Conservation (phyloP, 805 yeast genomes). For the Sungouiella blattae region DNA sequence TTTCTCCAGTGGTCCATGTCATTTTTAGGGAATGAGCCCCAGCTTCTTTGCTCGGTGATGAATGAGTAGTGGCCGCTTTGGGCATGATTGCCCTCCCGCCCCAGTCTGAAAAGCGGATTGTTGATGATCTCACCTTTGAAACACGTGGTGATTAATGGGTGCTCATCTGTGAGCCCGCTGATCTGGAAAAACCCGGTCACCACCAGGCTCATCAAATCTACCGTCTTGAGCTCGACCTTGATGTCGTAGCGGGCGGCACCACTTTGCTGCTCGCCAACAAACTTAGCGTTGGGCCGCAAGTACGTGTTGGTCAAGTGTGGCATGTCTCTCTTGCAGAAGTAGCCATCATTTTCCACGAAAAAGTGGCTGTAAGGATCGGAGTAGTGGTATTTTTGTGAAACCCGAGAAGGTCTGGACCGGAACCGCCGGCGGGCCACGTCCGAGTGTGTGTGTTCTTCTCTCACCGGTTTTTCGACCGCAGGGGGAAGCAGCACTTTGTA, state of each 20-base stretch:
- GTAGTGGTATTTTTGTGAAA: neutral
- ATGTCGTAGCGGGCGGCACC: conserved; percentile 65
- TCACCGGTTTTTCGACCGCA: neutral
- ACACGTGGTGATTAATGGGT: conserved; percentile 66
- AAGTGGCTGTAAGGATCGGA: conserved; percentile 7
- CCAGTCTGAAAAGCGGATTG: conserved; percentile 29
- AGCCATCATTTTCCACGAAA: conserved; percentile 6
- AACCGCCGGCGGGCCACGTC: neutral
- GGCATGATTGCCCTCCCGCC: conserved; percentile 19
- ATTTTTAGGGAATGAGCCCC: conserved; percentile 47
- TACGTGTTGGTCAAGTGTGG: conserved; percentile 37
- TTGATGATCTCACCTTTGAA: conserved; percentile 72
- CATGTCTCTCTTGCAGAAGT: conserved; percentile 9
- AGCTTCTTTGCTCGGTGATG: conserved; percentile 52
- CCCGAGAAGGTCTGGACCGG: neutral
- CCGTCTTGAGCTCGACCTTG: conserved; percentile 62
- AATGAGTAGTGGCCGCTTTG: conserved; percentile 42
- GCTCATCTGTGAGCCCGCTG: conserved; percentile 58
- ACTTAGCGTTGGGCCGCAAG: conserved; percentile 59
- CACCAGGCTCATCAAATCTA: conserved; percentile 47
- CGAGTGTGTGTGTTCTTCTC: neutral
- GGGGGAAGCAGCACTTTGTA: neutral
- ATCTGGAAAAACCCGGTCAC: conserved; percentile 62
- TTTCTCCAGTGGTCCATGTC: conserved; percentile 52
- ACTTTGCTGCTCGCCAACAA: conserved; percentile 68